Percentiles rank a stretch among this genome's conserved stretches.
Conservation (phyloP, 2,329 filamentous ascomycete genomes). For the Hypoxylon sp. region DNA sequence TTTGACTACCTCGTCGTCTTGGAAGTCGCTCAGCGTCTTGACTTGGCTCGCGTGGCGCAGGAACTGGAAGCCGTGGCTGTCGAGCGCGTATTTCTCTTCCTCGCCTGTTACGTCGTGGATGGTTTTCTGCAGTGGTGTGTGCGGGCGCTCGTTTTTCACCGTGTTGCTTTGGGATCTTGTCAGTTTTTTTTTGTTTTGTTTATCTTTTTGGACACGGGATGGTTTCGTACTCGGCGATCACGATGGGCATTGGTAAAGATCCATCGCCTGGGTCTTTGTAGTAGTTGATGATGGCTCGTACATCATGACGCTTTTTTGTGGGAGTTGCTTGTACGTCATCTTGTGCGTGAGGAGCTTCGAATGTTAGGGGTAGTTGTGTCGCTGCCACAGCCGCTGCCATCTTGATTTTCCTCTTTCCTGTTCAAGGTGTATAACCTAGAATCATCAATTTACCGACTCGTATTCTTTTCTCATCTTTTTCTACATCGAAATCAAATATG, state of each 20-base stretch:
- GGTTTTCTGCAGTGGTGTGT: slow-evolving; percentile 54
- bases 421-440: too few species aligned
- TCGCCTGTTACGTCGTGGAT: slow-evolving; percentile 52
- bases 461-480: too few species aligned
- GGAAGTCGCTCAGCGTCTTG: slow-evolving; percentile 47
- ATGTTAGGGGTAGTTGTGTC: slow-evolving; percentile 1
- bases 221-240: slow-evolving; percentile 40
- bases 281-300: slow-evolving; percentile 43
- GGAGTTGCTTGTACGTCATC: neutral
- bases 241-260: slow-evolving; percentile 40
- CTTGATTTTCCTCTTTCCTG: neutral
- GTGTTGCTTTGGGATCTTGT: slow-evolving; percentile 36
- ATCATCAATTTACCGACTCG: too few species aligned
- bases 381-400: slow-evolving; percentile 28
- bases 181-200: too few species aligned
- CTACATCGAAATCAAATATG: slow-evolving; percentile 1
- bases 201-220: too few species aligned
- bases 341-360: slow-evolving; percentile 7
- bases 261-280: slow-evolving; percentile 45
- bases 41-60: slow-evolving; percentile 45
- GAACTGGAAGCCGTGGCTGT: slow-evolving; percentile 54
- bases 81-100: slow-evolving; percentile 52
- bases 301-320: slow-evolving; percentile 25
- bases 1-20: slow-evolving; percentile 67
- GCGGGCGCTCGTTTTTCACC: slow-evolving; percentile 53